Evolutionary conservation across 208 protist genomes (phyloP).

Genomic region (Trypanosoma avium): DNA sequence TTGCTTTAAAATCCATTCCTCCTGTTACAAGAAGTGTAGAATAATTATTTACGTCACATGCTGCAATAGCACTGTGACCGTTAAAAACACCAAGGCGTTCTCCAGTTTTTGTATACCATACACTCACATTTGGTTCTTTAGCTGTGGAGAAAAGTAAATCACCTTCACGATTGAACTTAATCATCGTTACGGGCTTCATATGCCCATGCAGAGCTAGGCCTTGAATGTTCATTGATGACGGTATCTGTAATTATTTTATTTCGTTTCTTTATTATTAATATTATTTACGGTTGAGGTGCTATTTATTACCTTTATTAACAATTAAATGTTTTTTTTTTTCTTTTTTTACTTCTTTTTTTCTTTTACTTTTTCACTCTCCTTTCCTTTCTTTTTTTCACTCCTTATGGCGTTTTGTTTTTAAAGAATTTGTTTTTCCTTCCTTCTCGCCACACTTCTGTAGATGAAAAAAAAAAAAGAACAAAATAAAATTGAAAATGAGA

Average conservation of each 20-base stretch:
- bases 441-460: neutral
- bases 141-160: constrained; percentile 96
- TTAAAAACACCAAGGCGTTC: constrained; percentile 96
- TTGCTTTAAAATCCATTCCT: constrained; percentile 67
- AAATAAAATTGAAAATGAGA: neutral
- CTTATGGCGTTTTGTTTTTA: neutral
- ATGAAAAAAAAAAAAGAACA: constrained; percentile 21
- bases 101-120: constrained; percentile 95
- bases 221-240: constrained; percentile 49
- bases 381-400: constrained; percentile 7
- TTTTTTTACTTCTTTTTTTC: constrained; percentile 9
- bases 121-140: constrained; percentile 90
- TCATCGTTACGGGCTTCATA: constrained; percentile 88
- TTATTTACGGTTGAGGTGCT: neutral
- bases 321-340: constrained; percentile 21
- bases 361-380: neutral
- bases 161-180: constrained; percentile 98
- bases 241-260: constrained; percentile 10
- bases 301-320: neutral
- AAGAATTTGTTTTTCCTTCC: too few relatives aligned
- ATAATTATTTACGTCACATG: constrained; percentile 91
- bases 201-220: constrained; percentile 86
- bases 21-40: constrained; percentile 86
- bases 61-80: constrained; percentile 92
- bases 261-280: constrained; percentile 5